Base-by-base conservation (phyloP, 2,329 filamentous ascomycete genomes). In the Pseudogymnoascus destructans region DNA sequence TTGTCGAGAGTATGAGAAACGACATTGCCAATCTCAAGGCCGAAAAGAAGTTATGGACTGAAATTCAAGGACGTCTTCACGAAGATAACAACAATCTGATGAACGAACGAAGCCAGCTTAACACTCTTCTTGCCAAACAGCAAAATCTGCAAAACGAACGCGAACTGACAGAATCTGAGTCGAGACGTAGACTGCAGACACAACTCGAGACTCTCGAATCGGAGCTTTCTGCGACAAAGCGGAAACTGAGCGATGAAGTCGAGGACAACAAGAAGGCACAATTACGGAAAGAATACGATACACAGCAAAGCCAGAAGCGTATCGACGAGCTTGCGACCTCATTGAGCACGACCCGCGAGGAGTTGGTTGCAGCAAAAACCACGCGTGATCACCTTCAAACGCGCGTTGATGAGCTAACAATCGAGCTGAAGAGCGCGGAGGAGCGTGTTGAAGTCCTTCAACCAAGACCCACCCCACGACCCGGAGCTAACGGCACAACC, bases 21-120 rank as follows among this genome's bases (percentile, higher is more conserved):
- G 93, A 98, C 69, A 89, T 85, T 58, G 85, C 90, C 13, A 96
- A 97, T 67, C 79, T 96, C 32, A 95, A 95, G 70, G 91, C 92
- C 0, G 92, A 97, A 71, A 95, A 95, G 73, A 87, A 89, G 35
- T 77, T 98, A 8, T 95, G 88, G 87, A 95, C 93, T 74, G 89
- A 86, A 59, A 95, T 96, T 32, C 91, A 97, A 69, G 85, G 87
- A 62, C 84, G 95, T 57, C 77, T 97, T 42, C 86, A 82, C 62
- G 89, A 93, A 66, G 91, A 97, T 67, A 95, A 93, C 63, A 89
- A 95, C 67, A 82, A 75, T 17, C 75, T 97, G 10, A 79, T 87
- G 40, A 88, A 95, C 61, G 93, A 98, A 70, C 87, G 90, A 63
- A 82, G 84, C 49, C 81, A 91, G 27, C 79, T 97, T 3, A 95